Base-by-base conservation (phyloP, 2,329 filamentous ascomycete genomes). In the Xylariaceae sp. region DNA sequence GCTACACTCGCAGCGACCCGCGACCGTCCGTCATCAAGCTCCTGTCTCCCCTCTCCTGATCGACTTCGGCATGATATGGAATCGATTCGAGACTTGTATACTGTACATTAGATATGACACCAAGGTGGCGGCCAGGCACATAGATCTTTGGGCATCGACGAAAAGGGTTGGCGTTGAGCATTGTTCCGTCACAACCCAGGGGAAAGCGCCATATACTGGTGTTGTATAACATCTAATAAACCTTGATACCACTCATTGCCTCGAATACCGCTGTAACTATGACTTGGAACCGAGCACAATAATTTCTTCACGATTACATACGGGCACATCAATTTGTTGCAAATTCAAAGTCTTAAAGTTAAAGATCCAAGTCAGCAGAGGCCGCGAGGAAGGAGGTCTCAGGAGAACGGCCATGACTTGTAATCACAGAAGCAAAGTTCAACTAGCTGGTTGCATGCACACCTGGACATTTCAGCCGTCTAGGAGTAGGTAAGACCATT, bases 1-100 rank as follows among this genome's bases (percentile, higher is more conserved):
- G 91, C 57, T 97, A 95, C 74, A 94, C 91, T 41, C 85, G 87
- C 66, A 97, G 90, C 74, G 86, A 91, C 66, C 93, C 93, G 31
- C 82, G 87, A 64, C 93, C 93, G 41, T 84, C 88, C 9, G 60
- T 76, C 55, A 79, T 80, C 59, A 71, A 72, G 76, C 73, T 83
- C 49, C 71, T 83, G 53, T 83, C 79, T 41, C 80, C 80, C 48
- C 78, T 84, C 57, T 80, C 77, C 50, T 84, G 78, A 59, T 41
- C 24, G 17, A 19, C 19, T 34, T 16, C 2, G 16, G 16, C 26
- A 18, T 44, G 34, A 9, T 22, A 16, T 19, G 19, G 26, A 22
- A 19, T 34, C 19, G 16, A 33, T 30, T 29, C 19, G 19, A 38
- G 13, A 34, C 22, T 13, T 8, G 19, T 17, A 36, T 42, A 32